Percentiles rank a stretch among this genome's conserved stretches.
These are phyloP conservation scores for Talaromyces marneffei DNA, from an alignment of 2,329 filamentous ascomycete species.

Conservation along the genomic window DNA sequence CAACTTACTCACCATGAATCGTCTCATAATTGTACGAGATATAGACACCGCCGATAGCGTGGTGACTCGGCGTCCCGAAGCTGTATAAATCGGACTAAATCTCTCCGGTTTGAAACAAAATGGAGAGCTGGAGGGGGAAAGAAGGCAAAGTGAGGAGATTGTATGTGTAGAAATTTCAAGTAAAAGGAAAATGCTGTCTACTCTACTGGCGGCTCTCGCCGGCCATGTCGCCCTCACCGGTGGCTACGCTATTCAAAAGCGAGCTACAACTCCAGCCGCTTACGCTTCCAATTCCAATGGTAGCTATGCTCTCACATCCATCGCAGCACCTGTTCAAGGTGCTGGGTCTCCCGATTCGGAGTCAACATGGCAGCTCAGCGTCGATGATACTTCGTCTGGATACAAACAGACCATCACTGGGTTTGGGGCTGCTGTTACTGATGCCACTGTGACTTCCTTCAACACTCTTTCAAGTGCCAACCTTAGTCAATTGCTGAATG, in stretches of 20 bases:
- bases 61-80: not conserved
- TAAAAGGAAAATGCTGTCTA: not conserved
- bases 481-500: not conserved
- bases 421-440: slow-evolving; percentile 9
- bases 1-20: not conserved
- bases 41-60: not conserved
- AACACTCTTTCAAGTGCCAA: not conserved
- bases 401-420: slow-evolving; percentile 9
- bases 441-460: slow-evolving; percentile 9
- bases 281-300: slow-evolving; percentile 8
- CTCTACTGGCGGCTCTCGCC: slow-evolving; percentile 1
- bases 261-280: slow-evolving; percentile 6
- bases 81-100: not conserved
- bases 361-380: slow-evolving; percentile 2
- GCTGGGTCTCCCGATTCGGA: not conserved
- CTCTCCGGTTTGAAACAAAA: not conserved
- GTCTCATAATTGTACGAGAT: not conserved
- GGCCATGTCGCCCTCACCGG: slow-evolving; percentile 5
- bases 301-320: not conserved
- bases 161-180: not conserved
- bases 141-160: not conserved
- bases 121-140: not conserved
- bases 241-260: slow-evolving; percentile 2
- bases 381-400: slow-evolving; percentile 9
- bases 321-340: slow-evolving; percentile 5